Evolutionary conservation across 768 basidiomycete genomes (phyloP).

Genomic region (Grammothele lineata): DNA sequence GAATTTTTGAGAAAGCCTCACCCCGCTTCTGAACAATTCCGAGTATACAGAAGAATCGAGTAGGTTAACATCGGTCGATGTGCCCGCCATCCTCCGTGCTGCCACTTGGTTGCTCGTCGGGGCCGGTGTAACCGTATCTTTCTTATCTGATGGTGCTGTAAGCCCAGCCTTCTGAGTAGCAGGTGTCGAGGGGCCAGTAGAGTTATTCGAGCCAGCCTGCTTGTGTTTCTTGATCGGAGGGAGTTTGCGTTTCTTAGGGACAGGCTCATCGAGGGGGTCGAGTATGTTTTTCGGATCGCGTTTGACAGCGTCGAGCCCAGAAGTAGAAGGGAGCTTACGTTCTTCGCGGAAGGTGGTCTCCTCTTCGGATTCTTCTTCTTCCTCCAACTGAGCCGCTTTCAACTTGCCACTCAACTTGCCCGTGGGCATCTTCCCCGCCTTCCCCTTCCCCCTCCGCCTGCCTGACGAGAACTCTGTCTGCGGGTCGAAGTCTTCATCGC

Average conservation of each 20-base stretch:
- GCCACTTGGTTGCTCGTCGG: slow-evolving; percentile 16
- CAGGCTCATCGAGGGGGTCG: slow-evolving; percentile 20
- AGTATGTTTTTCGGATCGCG: slow-evolving; percentile 12
- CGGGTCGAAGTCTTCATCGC: slow-evolving; percentile 23
- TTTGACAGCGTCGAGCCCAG: slow-evolving; percentile 2
- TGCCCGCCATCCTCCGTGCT: slow-evolving; percentile 36
- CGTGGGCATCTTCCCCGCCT: slow-evolving; percentile 3
- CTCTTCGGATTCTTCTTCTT: no score
- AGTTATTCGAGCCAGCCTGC: slow-evolving; percentile 19
- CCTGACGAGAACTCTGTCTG: slow-evolving; percentile 10
- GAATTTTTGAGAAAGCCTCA: slow-evolving; percentile 1
- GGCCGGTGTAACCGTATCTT: slow-evolving; percentile 19
- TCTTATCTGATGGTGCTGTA: slow-evolving; percentile 17
- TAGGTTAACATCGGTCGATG: slow-evolving; percentile 56
- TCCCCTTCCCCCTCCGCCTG: slow-evolving; percentile 27
- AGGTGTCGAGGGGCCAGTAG: slow-evolving; percentile 23
- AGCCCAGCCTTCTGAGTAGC: slow-evolving; percentile 24
- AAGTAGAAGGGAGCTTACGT: slow-evolving; percentile 27
- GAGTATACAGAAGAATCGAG: slow-evolving; percentile 61
- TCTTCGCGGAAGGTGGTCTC: slow-evolving; percentile 40
- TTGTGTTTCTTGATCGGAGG: slow-evolving; percentile 71
- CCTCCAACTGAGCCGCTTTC: not conserved
- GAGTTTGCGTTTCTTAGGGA: slow-evolving; percentile 59
- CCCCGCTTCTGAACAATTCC: slow-evolving; percentile 43
- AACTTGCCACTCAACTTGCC: slow-evolving; percentile 16